These are phyloP conservation scores for Populus simonii DNA, from an alignment of 345 rosid genomes.

Conservation along the genomic window DNA sequence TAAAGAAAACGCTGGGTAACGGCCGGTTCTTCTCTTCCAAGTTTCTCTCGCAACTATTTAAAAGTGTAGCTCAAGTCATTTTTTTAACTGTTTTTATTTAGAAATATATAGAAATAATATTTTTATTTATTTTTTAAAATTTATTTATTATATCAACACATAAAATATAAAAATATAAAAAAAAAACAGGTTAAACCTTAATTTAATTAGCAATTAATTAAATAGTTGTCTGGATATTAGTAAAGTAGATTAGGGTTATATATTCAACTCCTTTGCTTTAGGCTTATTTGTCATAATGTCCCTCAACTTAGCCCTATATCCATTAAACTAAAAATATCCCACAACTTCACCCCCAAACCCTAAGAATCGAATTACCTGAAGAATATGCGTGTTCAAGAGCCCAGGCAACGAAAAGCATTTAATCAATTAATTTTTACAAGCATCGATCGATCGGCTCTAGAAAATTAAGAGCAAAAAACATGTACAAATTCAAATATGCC, in stretches of 20 bases:
- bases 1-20: no score
- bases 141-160: no score
- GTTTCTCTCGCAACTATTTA: neutral
- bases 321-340: neutral
- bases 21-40: neutral
- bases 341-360: neutral
- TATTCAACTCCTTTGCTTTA: neutral
- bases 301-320: neutral
- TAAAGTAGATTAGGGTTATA: neutral
- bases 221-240: neutral
- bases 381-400: neutral
- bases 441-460: neutral
- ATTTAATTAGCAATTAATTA: no score
- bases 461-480: neutral
- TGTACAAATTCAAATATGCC: no score
- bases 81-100: no score
- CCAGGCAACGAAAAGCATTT: neutral
- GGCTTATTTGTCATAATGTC: neutral
- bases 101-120: no score
- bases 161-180: no score
- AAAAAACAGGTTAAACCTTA: no score
- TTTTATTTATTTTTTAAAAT: no score
- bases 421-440: neutral
- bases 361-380: neutral
- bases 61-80: no score